phyloP scores from a whole-genome alignment of 257 asterid species.

The Pogostemon cablin region DNA sequence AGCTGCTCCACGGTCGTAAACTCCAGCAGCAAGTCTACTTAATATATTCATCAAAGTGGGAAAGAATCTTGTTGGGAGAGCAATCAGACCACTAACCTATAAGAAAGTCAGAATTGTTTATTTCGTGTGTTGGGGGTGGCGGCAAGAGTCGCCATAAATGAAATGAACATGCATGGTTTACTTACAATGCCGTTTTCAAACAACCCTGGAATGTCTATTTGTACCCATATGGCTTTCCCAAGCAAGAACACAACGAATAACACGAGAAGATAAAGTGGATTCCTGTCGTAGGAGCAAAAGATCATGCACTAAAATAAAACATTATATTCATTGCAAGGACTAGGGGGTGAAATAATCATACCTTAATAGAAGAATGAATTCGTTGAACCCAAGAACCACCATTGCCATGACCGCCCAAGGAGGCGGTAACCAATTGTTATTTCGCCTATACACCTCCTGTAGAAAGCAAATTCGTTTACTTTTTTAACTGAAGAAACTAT shows the following conservation, averaged over 20 bases:
- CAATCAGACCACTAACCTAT: conserved; percentile 50
- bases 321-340: neutral
- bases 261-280: conserved; percentile 57
- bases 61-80: conserved; percentile 52
- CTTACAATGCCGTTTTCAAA: conserved; percentile 59
- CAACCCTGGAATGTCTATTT: conserved; percentile 52
- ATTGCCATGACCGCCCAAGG: conserved; percentile 66
- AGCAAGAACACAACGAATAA: conserved; percentile 49
- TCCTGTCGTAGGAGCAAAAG: conserved; percentile 46
- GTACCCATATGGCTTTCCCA: conserved; percentile 61
- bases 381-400: conserved; percentile 65
- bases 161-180: neutral
- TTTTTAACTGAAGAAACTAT: neutral
- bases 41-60: conserved; percentile 51
- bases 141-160: neutral
- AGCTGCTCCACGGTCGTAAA: conserved; percentile 25
- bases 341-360: conserved; percentile 10
- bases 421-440: conserved; percentile 67
- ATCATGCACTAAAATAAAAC: neutral
- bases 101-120: neutral
- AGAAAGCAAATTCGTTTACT: neutral
- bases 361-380: conserved; percentile 71
- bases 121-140: neutral
- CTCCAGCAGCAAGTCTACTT: conserved; percentile 42
- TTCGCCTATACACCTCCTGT: conserved; percentile 55